phyloP scores from a whole-genome alignment of 2,329 filamentous ascomycete genomes.

The Alternaria solani region DNA sequence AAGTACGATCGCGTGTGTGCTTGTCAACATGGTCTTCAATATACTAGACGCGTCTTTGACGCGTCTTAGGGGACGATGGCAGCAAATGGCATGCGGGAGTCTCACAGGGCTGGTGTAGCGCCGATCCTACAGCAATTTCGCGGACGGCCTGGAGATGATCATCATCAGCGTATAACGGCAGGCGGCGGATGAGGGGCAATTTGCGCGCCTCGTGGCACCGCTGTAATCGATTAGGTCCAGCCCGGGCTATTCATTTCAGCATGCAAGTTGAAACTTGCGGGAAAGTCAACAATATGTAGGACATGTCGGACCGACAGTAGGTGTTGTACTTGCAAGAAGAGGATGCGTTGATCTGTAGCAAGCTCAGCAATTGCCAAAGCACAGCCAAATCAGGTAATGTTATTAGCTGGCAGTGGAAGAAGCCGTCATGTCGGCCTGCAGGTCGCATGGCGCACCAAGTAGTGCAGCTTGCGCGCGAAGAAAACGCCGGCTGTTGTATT shows the following conservation, averaged over 20 bases:
- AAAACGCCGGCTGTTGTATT: background rate
- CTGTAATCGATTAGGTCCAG: slow-evolving; percentile 4
- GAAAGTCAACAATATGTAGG: background rate
- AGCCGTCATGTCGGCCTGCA: background rate
- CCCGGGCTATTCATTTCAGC: background rate
- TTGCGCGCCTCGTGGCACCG: slow-evolving; percentile 6
- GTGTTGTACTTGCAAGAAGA: background rate
- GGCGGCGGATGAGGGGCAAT: slow-evolving; percentile 9
- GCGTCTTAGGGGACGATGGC: slow-evolving; percentile 12
- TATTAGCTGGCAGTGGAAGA: background rate
- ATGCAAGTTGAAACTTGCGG: background rate
- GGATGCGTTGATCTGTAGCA: background rate
- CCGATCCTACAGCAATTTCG: slow-evolving; percentile 35
- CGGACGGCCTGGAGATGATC: slow-evolving; percentile 26
- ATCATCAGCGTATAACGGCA: slow-evolving; percentile 17
- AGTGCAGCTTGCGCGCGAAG: background rate
- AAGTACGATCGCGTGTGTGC: slow-evolving; percentile 1
- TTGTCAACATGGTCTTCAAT: slow-evolving; percentile 9
- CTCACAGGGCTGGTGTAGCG: slow-evolving; percentile 26
- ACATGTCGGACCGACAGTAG: background rate
- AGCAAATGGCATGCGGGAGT: slow-evolving; percentile 16
- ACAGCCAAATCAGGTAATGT: background rate
- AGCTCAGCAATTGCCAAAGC: background rate
- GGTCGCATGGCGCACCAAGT: background rate
- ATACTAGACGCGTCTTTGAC: slow-evolving; percentile 17